Evolutionary conservation across 768 basidiomycete genomes (phyloP).

Genomic region (Auricularia cornea): DNA sequence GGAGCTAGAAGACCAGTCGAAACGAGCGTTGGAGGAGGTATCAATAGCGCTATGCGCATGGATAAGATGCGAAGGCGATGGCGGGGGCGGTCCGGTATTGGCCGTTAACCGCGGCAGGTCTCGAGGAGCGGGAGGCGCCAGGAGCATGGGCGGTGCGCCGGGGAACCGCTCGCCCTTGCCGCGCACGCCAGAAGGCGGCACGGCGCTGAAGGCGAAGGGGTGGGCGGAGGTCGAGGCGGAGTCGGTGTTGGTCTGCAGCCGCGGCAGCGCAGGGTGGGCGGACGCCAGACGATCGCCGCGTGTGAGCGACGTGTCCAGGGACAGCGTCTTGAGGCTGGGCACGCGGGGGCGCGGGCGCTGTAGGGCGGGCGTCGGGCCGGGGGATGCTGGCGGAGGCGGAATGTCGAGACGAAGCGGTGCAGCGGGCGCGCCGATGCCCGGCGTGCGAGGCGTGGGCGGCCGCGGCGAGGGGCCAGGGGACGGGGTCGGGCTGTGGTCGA

Average conservation of each 20-base stretch:
- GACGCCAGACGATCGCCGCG: conserved; percentile 37
- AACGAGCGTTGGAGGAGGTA: background rate
- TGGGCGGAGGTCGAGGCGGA: conserved; percentile 29
- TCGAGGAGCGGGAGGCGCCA: background rate
- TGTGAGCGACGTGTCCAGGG: conserved; percentile 46
- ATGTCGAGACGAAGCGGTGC: background rate
- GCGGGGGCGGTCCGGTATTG: too few relatives aligned
- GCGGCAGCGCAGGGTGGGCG: conserved; percentile 49
- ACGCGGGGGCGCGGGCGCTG: conserved; percentile 44
- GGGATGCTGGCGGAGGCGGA: background rate
- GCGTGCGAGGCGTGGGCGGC: background rate
- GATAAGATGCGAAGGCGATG: too few relatives aligned
- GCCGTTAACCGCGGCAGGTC: background rate
- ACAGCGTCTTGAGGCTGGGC: conserved; percentile 53
- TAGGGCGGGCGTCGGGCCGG: conserved; percentile 6
- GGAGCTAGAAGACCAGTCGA: conserved; percentile 1
- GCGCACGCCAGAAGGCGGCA: background rate
- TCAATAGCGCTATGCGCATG: too few relatives aligned
- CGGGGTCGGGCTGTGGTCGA: background rate
- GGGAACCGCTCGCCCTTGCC: background rate
- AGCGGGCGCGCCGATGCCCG: background rate
- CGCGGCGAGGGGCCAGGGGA: background rate
- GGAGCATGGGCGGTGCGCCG: background rate
- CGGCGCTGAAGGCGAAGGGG: conserved; percentile 1
- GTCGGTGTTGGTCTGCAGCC: conserved; percentile 33